A percentile compares a stretch with the other conserved stretches of the same genome.
Evolutionary conservation across 768 basidiomycete genomes (phyloP).

Genomic region (Coprinopsis sp.): DNA sequence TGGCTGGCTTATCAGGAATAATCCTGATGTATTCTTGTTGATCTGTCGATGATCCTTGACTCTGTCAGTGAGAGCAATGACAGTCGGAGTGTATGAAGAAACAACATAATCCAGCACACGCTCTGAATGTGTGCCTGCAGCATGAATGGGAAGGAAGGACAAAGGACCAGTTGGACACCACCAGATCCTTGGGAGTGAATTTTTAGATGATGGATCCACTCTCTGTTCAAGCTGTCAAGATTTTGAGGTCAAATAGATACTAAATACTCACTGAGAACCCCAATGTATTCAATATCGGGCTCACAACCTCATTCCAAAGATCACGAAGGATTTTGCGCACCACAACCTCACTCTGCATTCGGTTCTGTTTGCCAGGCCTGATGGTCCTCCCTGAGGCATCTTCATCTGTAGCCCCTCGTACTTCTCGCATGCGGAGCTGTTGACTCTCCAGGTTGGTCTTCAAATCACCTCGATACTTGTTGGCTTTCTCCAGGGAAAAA

Average conservation of each 20-base stretch:
- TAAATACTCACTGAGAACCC: no score
- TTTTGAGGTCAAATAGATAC: no score
- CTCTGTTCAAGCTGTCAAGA: background rate
- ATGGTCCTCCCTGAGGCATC: no score
- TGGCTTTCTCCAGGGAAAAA: conserved; percentile 3
- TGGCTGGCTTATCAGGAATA: no score
- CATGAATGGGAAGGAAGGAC: conserved; percentile 17
- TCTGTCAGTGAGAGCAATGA: background rate
- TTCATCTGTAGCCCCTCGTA: no score
- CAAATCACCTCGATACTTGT: background rate
- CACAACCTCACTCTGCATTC: no score
- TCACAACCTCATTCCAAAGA: no score
- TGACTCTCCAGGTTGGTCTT: background rate
- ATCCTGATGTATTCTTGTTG: no score
- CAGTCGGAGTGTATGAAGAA: conserved; percentile 15
- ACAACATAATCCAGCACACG: conserved; percentile 6
- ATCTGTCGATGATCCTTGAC: no score
- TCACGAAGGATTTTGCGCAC: no score
- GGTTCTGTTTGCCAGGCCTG: no score
- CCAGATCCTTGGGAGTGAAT: conserved; percentile 8
- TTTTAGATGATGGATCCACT: background rate
- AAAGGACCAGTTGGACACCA: conserved; percentile 24
- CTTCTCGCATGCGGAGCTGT: background rate
- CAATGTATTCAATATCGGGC: no score
- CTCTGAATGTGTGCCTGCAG: conserved; percentile 4